Base-by-base conservation (phyloP, 139 green algal species). In the Edaphochlamys debaryana region DNA sequence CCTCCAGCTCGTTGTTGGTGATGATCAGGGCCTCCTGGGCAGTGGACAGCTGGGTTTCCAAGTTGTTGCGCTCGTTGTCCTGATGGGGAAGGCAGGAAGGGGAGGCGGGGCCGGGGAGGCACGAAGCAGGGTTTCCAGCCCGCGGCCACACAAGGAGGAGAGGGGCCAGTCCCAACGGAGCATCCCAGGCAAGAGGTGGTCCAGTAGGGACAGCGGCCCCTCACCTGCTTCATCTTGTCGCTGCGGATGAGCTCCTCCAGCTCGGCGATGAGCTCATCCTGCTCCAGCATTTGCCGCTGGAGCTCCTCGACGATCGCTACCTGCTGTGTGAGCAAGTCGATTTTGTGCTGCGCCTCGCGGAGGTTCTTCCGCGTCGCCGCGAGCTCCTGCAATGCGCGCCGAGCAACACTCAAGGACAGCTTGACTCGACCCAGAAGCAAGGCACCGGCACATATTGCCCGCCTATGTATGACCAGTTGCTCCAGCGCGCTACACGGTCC, bases 261-360 rank as follows among this genome's bases (percentile, higher is more conserved):
- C 41, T 81, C 40, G 1, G 41, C 52, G 4, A 87, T 87, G 0
- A 87, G 67, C 41, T 76, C 73, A 32, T 87, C 82, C 68, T 87
- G 82, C 75, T 84, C 74, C 67, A 62, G 13, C 82, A 87, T 87
- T 36, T 82, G 84, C 17, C 27, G 8, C 70, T 85, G 71, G 11
- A 85, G 78, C 70, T 88, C 77, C 2, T 88, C 60, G 3, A 88
- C 48, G 54, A 82, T 82, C 2, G 78, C 32, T 0, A 88, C 77
- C 70, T 85, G 67, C 36, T 76, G 71, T 13, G 84, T 69, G 4
- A 90, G 62, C 4, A 74, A 7, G 17, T 82, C 62, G 4, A 91
- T 69, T 72, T 90, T 86, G 4, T 56, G 15, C 56, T 79, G 77
- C 3, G 86, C 86, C 6, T 80, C 76, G 23, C 67, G 40, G 29